Conservation (phyloP, 2,329 filamentous ascomycete species). For the Ophiosphaerella narmari region DNA sequence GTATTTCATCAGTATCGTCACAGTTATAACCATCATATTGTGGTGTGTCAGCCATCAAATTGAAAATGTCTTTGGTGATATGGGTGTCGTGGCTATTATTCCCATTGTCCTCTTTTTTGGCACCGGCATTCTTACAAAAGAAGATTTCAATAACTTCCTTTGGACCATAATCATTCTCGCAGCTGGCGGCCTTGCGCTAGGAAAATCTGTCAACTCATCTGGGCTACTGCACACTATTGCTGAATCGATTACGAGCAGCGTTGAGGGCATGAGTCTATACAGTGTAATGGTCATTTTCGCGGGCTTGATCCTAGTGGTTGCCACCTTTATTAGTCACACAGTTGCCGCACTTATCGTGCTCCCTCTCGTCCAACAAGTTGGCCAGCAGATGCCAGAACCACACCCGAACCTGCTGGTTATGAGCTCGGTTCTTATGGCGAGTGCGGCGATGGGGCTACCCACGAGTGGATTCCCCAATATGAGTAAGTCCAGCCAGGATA, state of each 20-base stretch:
- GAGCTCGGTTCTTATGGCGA: slow-evolving; percentile 94
- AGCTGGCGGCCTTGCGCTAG: slow-evolving; percentile 87
- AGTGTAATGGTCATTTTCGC: slow-evolving; percentile 85
- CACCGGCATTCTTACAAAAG: slow-evolving; percentile 92
- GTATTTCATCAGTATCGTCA: slow-evolving; percentile 88
- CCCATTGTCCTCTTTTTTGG: slow-evolving; percentile 96
- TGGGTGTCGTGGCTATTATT: slow-evolving; percentile 97
- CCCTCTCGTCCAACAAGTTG: slow-evolving; percentile 86
- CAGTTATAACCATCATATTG: slow-evolving; percentile 79
- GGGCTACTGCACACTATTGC: slow-evolving; percentile 91
- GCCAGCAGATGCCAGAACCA: slow-evolving; percentile 79
- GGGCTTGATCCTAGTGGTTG: slow-evolving; percentile 82
- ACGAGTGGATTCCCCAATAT: slow-evolving; percentile 98
- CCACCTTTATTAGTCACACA: slow-evolving; percentile 97
- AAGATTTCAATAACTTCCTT: slow-evolving; percentile 99
- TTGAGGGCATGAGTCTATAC: slow-evolving; percentile 82
- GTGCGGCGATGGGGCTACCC: slow-evolving; percentile 94
- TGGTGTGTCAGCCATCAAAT: slow-evolving; percentile 95
- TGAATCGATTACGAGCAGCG: slow-evolving; percentile 70
- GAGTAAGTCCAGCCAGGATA: slow-evolving; percentile 70
- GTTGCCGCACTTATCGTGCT: slow-evolving; percentile 95
- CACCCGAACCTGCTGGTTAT: slow-evolving; percentile 96
- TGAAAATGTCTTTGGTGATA: slow-evolving; percentile 87
- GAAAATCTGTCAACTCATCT: slow-evolving; percentile 92
- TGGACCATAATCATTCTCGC: slow-evolving; percentile 99